These are phyloP conservation scores for Blastobotrys raffinosifermentans DNA, from an alignment of 1,139 yeast genomes.

Conservation along the genomic window DNA sequence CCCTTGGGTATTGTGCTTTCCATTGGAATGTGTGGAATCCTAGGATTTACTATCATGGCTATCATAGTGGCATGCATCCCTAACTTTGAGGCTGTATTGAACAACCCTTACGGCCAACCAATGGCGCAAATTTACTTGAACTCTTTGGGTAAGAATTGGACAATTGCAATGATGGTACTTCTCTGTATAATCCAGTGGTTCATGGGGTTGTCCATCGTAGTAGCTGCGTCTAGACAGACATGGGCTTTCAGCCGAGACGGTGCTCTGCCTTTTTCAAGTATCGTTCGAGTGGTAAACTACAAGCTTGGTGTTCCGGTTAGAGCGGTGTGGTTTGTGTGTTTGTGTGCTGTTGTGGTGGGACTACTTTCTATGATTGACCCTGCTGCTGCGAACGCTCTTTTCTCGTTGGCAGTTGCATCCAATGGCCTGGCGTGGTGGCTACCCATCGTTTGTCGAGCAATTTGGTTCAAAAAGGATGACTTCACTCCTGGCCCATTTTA, in stretches of 20 bases:
- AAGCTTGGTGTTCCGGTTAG: constrained; percentile 51
- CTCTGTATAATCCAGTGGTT: constrained; percentile 36
- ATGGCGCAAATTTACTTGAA: constrained; percentile 60
- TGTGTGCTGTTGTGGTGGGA: constrained; percentile 46
- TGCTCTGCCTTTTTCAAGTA: constrained; percentile 61
- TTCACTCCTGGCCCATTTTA: constrained; percentile 63
- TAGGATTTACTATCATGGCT: constrained; percentile 56
- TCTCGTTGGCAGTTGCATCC: constrained; percentile 55
- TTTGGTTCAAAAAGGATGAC: constrained; percentile 37
- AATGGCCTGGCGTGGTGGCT: constrained; percentile 55
- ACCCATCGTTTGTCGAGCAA: constrained; percentile 45
- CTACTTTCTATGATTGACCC: constrained; percentile 51
- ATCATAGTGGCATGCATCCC: constrained; percentile 53
- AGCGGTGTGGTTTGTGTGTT: constrained; percentile 53
- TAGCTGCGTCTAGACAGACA: constrained; percentile 82
- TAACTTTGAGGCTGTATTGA: constrained; percentile 41
- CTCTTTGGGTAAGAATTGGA: constrained; percentile 65
- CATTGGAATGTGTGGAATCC: constrained; percentile 51
- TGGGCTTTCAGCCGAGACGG: constrained; percentile 88
- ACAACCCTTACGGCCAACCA: constrained; percentile 27
- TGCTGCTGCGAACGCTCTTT: constrained; percentile 57
- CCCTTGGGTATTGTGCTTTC: constrained; percentile 59
- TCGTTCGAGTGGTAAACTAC: constrained; percentile 48
- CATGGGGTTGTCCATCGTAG: constrained; percentile 62
- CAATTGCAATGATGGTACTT: constrained; percentile 34